Base-by-base conservation (phyloP, 2,329 filamentous ascomycete genomes). In the Penicillium sp. region DNA sequence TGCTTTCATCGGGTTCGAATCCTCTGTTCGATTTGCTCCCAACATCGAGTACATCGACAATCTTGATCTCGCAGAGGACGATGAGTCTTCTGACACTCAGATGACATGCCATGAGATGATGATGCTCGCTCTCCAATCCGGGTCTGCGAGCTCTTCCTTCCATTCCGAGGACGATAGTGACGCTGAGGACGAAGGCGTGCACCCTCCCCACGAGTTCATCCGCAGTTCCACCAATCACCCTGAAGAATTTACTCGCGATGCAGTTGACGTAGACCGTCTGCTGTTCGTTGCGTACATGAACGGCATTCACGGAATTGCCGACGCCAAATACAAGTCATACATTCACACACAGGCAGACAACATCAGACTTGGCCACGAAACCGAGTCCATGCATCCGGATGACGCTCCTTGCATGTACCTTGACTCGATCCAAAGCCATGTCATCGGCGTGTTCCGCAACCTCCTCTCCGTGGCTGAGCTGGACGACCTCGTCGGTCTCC, bases 91-190 rank as follows among this genome's bases (percentile, higher is more conserved):
- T 13, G 63, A 64, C 18, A 41, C 59, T 16, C 68, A 71, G 39
- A 73, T 77, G 70, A 78, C 77, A 10, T 71, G 71, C 53, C 77
- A 78, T 61, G 77, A 78, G 62, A 69, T 76, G 63, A 77, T 78
- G 69, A 66, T 71, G 39, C 63, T 73, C 33, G 70, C 74, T 11
- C 62, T 67, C 46, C 63, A 69, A 50, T 70, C 70, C 11, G 64
- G 67, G 36, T 62, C 53, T 19, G 54, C 68, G 18, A 52, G 56
- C n/a, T 59, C 65, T 18, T 63, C 68, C 4, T 61, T 59, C 33
- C 60, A 67, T 49, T 53, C 57, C 39, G 66, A 65, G 46, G 67
- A 57, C 9, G 62, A 66, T 5, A 55, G 65, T 11, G 56, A 52
- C 6, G 27, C 39, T 7, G 35, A 61, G 16, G 60, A 69, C 10